Percentiles rank a stretch among this genome's conserved stretches.
Evolutionary conservation across 2,329 filamentous ascomycete species (phyloP).

Genomic region (Trichoderma simmonsii): DNA sequence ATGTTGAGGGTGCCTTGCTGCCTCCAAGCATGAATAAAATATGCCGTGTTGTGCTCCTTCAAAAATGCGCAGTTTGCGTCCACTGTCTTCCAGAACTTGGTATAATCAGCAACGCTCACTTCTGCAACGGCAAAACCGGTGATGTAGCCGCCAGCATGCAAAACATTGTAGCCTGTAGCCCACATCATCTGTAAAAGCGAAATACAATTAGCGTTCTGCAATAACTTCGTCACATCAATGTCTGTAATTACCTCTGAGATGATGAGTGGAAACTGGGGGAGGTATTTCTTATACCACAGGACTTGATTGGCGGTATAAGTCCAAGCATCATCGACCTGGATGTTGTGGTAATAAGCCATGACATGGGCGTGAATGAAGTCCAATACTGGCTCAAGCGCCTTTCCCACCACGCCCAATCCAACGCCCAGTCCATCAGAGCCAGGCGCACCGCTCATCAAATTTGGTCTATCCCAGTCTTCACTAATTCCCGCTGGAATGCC

Average conservation of each 20-base stretch:
- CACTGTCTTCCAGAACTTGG: constrained; percentile 19
- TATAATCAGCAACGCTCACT: constrained; percentile 20
- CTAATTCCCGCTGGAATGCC: constrained; percentile 21
- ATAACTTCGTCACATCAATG: neutral
- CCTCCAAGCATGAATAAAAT: constrained; percentile 22
- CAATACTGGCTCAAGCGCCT: constrained; percentile 18
- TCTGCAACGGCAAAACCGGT: constrained; percentile 3
- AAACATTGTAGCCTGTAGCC: constrained; percentile 20
- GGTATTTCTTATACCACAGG: constrained; percentile 14
- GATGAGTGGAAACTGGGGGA: neutral
- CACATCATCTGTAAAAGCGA: constrained; percentile 20
- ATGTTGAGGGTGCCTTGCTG: constrained; percentile 21
- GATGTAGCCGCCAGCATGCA: constrained; percentile 1
- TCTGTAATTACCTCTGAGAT: neutral
- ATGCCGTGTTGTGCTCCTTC: constrained; percentile 17
- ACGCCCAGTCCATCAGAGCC: neutral
- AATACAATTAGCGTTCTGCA: constrained; percentile 8
- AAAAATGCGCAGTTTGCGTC: constrained; percentile 22
- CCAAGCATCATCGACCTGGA: constrained; percentile 12
- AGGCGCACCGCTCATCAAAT: constrained; percentile 17
- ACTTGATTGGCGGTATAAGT: constrained; percentile 20
- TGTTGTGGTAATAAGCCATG: constrained; percentile 22
- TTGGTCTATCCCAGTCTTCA: constrained; percentile 23
- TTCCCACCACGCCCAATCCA: constrained; percentile 12
- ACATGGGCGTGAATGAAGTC: constrained; percentile 22